Evolutionary conservation across 441 rosid species (phyloP).

Genomic region (Mallotus repandus): DNA sequence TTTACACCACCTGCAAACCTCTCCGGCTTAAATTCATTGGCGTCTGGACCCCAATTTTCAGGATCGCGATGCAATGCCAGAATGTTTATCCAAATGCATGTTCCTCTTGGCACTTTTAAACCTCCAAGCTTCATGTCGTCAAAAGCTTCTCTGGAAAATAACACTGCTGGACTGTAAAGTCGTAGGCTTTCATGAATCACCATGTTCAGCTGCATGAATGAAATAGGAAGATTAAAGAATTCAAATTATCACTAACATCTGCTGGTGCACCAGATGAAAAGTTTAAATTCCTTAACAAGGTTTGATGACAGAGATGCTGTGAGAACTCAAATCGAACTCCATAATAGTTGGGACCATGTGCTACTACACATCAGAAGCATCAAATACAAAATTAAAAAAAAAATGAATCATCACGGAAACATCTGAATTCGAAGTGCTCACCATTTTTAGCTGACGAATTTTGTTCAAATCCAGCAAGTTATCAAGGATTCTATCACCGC

Average conservation of each 20-base stretch:
- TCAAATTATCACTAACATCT: neutral
- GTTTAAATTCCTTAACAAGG: too few species aligned
- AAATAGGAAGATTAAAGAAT: neutral
- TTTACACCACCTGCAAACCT: slow-evolving; percentile 20
- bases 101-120: slow-evolving; percentile 30
- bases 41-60: slow-evolving; percentile 32
- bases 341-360: too few species aligned
- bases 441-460: too few species aligned
- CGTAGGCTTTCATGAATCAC: slow-evolving; percentile 36
- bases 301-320: too few species aligned
- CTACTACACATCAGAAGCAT: too few species aligned
- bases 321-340: too few species aligned
- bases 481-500: too few species aligned
- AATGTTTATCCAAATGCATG: slow-evolving; percentile 25
- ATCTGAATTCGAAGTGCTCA: too few species aligned
- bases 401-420: too few species aligned
- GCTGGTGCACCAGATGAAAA: too few species aligned
- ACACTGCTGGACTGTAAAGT: slow-evolving; percentile 27
- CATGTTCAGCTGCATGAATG: slow-evolving; percentile 20
- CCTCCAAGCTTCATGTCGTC: slow-evolving; percentile 28
- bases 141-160: slow-evolving; percentile 28
- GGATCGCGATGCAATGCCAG: slow-evolving; percentile 25
- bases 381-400: too few species aligned
- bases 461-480: too few species aligned
- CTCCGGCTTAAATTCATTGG: slow-evolving; percentile 28